Percentiles rank a stretch among this genome's conserved stretches.
phyloP scores from a whole-genome alignment of 202 grass and related monocot genomes.

The Cymbopogon flexuosus region DNA sequence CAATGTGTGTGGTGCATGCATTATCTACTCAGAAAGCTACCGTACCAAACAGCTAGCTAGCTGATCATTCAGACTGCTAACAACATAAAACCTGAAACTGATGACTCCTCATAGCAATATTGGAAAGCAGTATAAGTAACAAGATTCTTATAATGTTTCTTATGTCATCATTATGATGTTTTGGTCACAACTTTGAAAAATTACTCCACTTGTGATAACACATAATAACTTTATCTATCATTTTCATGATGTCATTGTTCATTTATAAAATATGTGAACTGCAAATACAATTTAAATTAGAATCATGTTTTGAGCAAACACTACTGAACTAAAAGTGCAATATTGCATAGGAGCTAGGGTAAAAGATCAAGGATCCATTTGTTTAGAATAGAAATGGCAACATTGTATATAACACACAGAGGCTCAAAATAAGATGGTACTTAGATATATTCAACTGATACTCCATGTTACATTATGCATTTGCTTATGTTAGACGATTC shows the following conservation, averaged over 20 bases:
- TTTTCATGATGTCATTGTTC: not conserved
- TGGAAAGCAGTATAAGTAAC: not conserved
- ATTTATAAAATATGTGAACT: not conserved
- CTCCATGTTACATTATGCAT: not conserved
- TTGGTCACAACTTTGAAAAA: conserved; percentile 3
- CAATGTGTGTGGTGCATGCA: not conserved
- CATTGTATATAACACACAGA: conserved; percentile 9
- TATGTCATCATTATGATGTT: conserved; percentile 12
- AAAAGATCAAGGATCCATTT: not conserved
- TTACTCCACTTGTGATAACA: not conserved
- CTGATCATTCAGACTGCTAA: conserved; percentile 25
- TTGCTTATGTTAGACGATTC: not conserved
- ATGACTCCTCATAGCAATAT: conserved; percentile 2
- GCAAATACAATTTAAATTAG: conserved; percentile 2
- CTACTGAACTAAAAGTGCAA: conserved; percentile 15
- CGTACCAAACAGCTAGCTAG: not conserved
- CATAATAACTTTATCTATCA: not conserved
- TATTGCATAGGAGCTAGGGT: not conserved
- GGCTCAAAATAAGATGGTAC: conserved; percentile 8
- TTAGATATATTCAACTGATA: conserved; percentile 6
- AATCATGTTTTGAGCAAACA: conserved; percentile 25
- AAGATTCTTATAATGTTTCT: not conserved
- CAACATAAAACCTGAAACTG: conserved; percentile 4
- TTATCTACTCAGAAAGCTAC: conserved; percentile 4
- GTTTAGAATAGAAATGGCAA: conserved; percentile 5